These are phyloP conservation scores for Trametes cubensis DNA, from an alignment of 768 basidiomycete species.

Conservation along the genomic window DNA sequence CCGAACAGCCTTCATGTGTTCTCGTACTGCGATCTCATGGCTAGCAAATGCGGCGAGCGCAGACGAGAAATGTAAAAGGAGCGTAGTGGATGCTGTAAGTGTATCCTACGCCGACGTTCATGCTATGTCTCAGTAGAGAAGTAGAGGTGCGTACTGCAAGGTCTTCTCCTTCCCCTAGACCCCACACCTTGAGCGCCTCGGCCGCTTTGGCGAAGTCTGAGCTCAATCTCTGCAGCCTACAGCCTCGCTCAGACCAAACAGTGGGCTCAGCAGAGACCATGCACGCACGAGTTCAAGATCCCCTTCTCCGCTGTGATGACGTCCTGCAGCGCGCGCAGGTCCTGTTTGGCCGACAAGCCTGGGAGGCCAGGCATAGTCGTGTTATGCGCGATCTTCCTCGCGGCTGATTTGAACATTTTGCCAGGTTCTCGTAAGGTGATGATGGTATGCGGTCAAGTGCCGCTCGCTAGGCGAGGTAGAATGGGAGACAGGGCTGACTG, in stretches of 20 bases:
- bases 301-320: conserved; percentile 88
- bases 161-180: conserved; percentile 80
- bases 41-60: conserved; percentile 71
- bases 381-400: conserved; percentile 87
- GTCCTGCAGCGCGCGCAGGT: conserved; percentile 81
- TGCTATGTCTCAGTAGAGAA: not conserved
- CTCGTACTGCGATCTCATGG: conserved; percentile 69
- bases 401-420: conserved; percentile 75
- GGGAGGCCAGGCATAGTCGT: conserved; percentile 73
- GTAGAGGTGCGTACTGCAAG: conserved; percentile 56
- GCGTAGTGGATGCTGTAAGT: conserved; percentile 65
- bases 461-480: not conserved
- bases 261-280: not conserved
- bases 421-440: not conserved
- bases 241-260: not conserved
- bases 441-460: not conserved
- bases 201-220: conserved; percentile 67
- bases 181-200: conserved; percentile 75
- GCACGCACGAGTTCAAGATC: conserved; percentile 69
- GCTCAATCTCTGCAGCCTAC: conserved; percentile 60
- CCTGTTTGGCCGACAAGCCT: conserved; percentile 68
- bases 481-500: not conserved
- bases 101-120: conserved; percentile 56
- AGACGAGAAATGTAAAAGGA: conserved; percentile 67
- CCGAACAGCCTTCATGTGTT: conserved; percentile 79